Conservation (phyloP, 2,329 filamentous ascomycete species). For the Endocalyx cinctus region DNA sequence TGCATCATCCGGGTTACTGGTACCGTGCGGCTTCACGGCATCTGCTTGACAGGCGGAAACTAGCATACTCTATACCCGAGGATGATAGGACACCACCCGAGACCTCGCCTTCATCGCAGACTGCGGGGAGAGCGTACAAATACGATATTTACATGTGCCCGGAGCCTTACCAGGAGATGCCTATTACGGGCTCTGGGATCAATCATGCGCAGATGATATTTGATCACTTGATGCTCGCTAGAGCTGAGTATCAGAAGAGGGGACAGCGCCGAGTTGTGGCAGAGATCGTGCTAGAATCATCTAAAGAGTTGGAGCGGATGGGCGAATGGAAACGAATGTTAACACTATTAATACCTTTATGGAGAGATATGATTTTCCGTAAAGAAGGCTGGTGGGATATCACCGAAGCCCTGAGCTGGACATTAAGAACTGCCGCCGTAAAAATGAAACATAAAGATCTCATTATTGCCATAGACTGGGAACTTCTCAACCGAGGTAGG, state of each 20-base stretch:
- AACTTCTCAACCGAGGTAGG: conserved; percentile 56
- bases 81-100: conserved; percentile 53
- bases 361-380: conserved; percentile 53
- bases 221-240: conserved; percentile 46
- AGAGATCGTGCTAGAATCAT: conserved; percentile 54
- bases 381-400: conserved; percentile 57
- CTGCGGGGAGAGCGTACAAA: conserved; percentile 47
- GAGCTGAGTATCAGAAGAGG: conserved; percentile 48
- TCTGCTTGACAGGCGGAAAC: conserved; percentile 44
- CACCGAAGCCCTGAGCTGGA: conserved; percentile 57
- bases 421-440: conserved; percentile 52
- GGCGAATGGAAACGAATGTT: conserved; percentile 51
- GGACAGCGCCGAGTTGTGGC: conserved; percentile 49
- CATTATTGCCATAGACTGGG: conserved; percentile 61
- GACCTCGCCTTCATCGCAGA: conserved; percentile 39
- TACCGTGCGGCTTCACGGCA: conserved; percentile 58
- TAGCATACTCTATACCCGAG: conserved; percentile 55
- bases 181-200: conserved; percentile 44
- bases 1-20: conserved; percentile 67
- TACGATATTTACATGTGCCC: conserved; percentile 66
- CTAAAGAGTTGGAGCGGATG: conserved; percentile 48
- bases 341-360: conserved; percentile 50
- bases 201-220: conserved; percentile 54
- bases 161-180: conserved; percentile 56
- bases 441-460: conserved; percentile 49